Base-by-base conservation (phyloP, 352 stramenopile genomes). In the Saprolegnia parasitica region DNA sequence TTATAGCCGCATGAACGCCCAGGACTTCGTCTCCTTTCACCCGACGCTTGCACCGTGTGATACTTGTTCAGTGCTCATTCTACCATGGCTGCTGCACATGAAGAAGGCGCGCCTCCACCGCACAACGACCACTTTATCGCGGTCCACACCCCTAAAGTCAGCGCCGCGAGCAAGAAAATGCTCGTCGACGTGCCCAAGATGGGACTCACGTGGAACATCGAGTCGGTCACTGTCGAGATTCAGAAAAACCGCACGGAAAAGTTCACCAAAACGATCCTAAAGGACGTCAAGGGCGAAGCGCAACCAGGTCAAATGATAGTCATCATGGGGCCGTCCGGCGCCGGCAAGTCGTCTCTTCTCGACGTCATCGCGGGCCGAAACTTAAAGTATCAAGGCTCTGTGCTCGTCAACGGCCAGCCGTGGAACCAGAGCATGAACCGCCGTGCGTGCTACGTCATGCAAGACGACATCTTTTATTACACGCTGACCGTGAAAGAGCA, bases 401-500 rank as follows among this genome's bases (percentile, higher is more conserved):
- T 82, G 37, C 73, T 68, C 20, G 78, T 96, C 49, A 84, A 79
- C 55, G 91, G 91, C 40, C 67, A 73, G 39, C 52, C 50, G 26
- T 81, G 76, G 76, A 75, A 55, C 62, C 71, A 75, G 47, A 39
- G 58, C 20, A 45, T 78, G 18, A 73, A 70, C n/a, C 84, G 83
- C 26, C 75, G 75, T 18, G 49, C 77, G 16, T 86, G 77, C 56
- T 97, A 96, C 67, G 85, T 97, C 24, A 91, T 91, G 76, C 88
- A 96, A 71, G 92, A 97, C 70, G 90, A 98, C 74, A 77, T 97
- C n/a, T 82, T 98, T 49, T 84, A 96, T 67, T 71, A 76, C 26
- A 94, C 91, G 70, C 74, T 97, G 13, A 97, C 93, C 0, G 87
- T 95, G 4, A 66, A 84, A 56, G 88, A 96, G 78, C 86, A 93